Base-by-base conservation (phyloP, 768 basidiomycete genomes). In the Clathrus columnatus region DNA sequence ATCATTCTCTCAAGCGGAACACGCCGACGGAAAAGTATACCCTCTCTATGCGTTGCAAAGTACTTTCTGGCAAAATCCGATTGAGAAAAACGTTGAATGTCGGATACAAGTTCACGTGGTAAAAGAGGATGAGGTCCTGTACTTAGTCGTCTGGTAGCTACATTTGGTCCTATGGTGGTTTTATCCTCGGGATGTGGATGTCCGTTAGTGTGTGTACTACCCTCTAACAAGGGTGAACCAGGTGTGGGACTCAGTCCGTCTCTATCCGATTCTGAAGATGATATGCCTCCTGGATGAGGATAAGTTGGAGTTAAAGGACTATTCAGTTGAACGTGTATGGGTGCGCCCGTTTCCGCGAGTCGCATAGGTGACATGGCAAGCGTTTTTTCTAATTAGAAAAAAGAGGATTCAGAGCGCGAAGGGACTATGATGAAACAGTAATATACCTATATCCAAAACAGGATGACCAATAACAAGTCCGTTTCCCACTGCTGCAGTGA, bases 11-110 rank as follows among this genome's bases (percentile, higher is more conserved):
- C 83, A 3, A 95, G 80, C 1, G 93, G 91, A 1, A 95, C 80
- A 58, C 76, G 82, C 46, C 91, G 78, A 59, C 80, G 77, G 69
- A 92, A 92, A 56, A 92, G 85, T 64, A 95, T 84, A 0, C 93
- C 93, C 7, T 83, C 87, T n/a, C 85, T 80, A 62, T 92, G 90
- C 1, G 84, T 91, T 17, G 91, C 88, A 65, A 97, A 94, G 67
- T 94, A 95, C 61, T 83, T 84, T 46, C 75, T 76, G 30, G 93
- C 91, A 66, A 87, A 96, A 32, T 91, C 86, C 0, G 85, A 86
- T 63, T 89, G 82, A 4, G 84, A 83, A 68, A 95, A 94, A 60
- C 86, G 86, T 61, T 87, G 83, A 42, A 95, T 95, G 61, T 93
- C 89, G 26, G 81, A 81, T 1, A 83, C 85, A 41, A 94, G 81